These are phyloP conservation scores for Kluyveromyces nonfermentans DNA, from an alignment of 805 yeast genomes.

Conservation along the genomic window DNA sequence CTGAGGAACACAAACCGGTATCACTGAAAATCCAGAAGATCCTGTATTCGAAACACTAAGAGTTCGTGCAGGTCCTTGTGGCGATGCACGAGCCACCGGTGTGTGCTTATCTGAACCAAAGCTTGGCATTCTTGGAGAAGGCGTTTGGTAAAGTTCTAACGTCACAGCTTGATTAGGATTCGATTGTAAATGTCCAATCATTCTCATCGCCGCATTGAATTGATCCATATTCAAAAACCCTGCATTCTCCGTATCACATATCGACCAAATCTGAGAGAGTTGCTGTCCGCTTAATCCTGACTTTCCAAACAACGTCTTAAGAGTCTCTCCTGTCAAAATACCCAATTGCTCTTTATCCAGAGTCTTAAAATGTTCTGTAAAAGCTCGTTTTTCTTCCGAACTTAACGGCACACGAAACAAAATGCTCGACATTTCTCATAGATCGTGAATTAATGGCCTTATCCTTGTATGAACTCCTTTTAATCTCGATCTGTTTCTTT, in stretches of 20 bases:
- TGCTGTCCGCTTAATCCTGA: conserved; percentile 71
- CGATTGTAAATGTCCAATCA: conserved; percentile 86
- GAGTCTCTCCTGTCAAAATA: conserved; percentile 77
- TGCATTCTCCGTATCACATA: conserved; percentile 80
- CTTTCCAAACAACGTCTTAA: conserved; percentile 74
- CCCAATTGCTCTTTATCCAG: conserved; percentile 76
- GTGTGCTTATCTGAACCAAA: conserved; percentile 46
- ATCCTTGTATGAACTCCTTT: neutral
- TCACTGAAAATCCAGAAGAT: conserved; percentile 24
- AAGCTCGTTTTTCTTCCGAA: conserved; percentile 66
- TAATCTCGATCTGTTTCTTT: too few species aligned
- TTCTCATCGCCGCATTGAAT: conserved; percentile 78
- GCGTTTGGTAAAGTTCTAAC: conserved; percentile 29
- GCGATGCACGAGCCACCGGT: conserved; percentile 1
- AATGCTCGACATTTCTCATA: conserved; percentile 15
- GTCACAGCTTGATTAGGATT: conserved; percentile 35
- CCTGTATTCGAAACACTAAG: conserved; percentile 31
- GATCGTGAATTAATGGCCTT: neutral
- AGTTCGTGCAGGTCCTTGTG: conserved; percentile 7
- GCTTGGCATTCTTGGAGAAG: conserved; percentile 24
- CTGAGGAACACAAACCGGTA: conserved; percentile 45
- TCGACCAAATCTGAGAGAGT: conserved; percentile 88
- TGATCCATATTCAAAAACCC: conserved; percentile 78
- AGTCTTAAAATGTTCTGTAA: conserved; percentile 65
- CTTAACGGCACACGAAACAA: conserved; percentile 36